A percentile compares a stretch with the other conserved stretches of the same genome.
phyloP scores from a whole-genome alignment of 1,139 yeast species.

The Geotrichum cucujoidarum region DNA sequence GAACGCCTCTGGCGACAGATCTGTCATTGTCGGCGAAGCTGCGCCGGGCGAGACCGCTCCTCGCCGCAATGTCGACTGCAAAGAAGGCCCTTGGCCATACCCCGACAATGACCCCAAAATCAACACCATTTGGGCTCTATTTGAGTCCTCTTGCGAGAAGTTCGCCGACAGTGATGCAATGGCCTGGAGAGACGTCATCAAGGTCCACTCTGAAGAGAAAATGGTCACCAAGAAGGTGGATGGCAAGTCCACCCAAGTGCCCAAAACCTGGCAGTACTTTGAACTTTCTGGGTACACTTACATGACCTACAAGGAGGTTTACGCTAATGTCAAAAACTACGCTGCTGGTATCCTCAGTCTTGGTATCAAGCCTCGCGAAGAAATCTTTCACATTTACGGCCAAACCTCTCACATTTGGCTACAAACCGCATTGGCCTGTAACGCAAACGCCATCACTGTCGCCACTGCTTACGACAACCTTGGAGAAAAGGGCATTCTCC shows the following conservation, averaged over 20 bases:
- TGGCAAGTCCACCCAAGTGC: slow-evolving; percentile 66
- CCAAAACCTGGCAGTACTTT: slow-evolving; percentile 82
- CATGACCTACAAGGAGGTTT: slow-evolving; percentile 58
- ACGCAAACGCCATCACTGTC: slow-evolving; percentile 72
- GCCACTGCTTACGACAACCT: slow-evolving; percentile 97
- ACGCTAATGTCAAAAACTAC: slow-evolving; percentile 46
- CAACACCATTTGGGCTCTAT: slow-evolving; percentile 63
- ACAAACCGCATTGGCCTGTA: slow-evolving; percentile 76
- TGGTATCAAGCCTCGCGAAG: slow-evolving; percentile 64
- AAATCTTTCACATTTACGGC: slow-evolving; percentile 79
- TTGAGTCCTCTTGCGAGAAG: slow-evolving; percentile 57
- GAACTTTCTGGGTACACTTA: slow-evolving; percentile 72
- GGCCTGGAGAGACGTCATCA: slow-evolving; percentile 76
- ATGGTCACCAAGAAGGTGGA: slow-evolving; percentile 68
- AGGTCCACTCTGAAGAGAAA: slow-evolving; percentile 72
- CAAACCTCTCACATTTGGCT: slow-evolving; percentile 82
- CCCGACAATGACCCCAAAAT: slow-evolving; percentile 36
- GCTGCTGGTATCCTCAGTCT: slow-evolving; percentile 72
- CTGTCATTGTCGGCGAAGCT: slow-evolving; percentile 74
- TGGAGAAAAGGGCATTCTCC: slow-evolving; percentile 86
- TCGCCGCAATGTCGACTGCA: slow-evolving; percentile 64
- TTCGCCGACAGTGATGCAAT: slow-evolving; percentile 54
- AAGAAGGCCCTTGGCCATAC: slow-evolving; percentile 44
- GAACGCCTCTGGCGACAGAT: not conserved
- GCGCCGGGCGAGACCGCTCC: slow-evolving; percentile 88